Base-by-base conservation (phyloP, 805 yeast species). In the Candida ortonii region DNA sequence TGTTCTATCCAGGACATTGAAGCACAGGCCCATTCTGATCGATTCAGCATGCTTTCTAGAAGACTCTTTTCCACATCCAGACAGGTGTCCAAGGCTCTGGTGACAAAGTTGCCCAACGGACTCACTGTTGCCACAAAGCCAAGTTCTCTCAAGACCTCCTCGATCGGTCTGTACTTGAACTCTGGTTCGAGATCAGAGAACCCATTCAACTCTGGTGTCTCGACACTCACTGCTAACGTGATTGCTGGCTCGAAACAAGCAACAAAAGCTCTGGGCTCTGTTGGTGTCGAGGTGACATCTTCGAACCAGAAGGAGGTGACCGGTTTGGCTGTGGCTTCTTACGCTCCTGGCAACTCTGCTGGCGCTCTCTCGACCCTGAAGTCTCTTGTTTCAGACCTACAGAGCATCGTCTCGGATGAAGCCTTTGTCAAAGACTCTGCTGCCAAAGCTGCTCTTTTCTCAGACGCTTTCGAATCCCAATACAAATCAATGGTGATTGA, bases 141-240 rank as follows among this genome's bases (percentile, higher is more conserved):
- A 47, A 72, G 78, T 64, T 72, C 81, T 25, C 74, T 77, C 39
- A 58, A 68, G 38, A 56, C 80, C 23, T 68, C 85, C 30, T 70
- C 86, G 22, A 69, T 81, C 48, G 90, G 93, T 62, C 62, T 81
- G 39, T 84, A 71, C 60, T 67, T 71, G 57, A 83, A 81, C 48
- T 84, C 88, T 33, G 95, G 95, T 60, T 78, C 90, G 31, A 70
- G 88, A 59, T 62, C 83, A 34, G 95, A 84, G 63, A 83, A 80
- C 64, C 70, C 85, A 27, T 83, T 78, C 75, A 81, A 79, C 68
- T 84, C 84, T 50, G 95, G 95, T 75, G 77, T 80, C 34, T 75
- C 90, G 36, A 74, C 81, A 44, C 64, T 84, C 49, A 68, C 78
- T 46, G 66, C 81, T 57, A 64, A 70, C 41, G 60, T 73, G 16